phyloP scores from a whole-genome alignment of 805 yeast genomes.

The Suhomyces prunicola region DNA sequence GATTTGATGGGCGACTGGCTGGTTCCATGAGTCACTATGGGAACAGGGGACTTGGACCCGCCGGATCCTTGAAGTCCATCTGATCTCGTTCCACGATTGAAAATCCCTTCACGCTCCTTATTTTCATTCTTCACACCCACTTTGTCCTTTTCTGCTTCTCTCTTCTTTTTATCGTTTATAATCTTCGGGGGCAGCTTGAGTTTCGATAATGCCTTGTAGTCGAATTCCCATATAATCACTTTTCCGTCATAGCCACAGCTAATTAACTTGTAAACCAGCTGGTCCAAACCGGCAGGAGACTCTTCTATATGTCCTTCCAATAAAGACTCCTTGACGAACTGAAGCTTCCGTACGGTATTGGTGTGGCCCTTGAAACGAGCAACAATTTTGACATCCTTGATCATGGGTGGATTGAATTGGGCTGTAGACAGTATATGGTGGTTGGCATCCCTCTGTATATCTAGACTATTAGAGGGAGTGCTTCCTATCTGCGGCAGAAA shows the following conservation, averaged over 20 bases:
- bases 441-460: conserved; percentile 11
- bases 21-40: conserved; percentile 2
- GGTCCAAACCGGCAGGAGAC: neutral
- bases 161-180: conserved; percentile 1
- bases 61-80: neutral
- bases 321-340: conserved; percentile 19
- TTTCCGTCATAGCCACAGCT: conserved; percentile 41
- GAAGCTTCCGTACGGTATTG: conserved; percentile 30
- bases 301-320: conserved; percentile 8
- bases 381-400: conserved; percentile 36
- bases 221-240: conserved; percentile 43
- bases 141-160: conserved; percentile 1
- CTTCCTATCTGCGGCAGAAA: conserved; percentile 21
- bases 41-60: conserved; percentile 1
- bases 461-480: conserved; percentile 23
- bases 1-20: conserved; percentile 8
- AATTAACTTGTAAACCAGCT: conserved; percentile 29
- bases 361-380: conserved; percentile 40
- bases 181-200: conserved; percentile 18
- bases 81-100: neutral
- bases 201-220: conserved; percentile 39
- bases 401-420: conserved; percentile 21
- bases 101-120: neutral
- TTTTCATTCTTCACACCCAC: neutral
- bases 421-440: conserved; percentile 8